These are phyloP conservation scores for Cryptococcus sp. DNA, from an alignment of 1,284 basidiomycete genomes.

Conservation along the genomic window DNA sequence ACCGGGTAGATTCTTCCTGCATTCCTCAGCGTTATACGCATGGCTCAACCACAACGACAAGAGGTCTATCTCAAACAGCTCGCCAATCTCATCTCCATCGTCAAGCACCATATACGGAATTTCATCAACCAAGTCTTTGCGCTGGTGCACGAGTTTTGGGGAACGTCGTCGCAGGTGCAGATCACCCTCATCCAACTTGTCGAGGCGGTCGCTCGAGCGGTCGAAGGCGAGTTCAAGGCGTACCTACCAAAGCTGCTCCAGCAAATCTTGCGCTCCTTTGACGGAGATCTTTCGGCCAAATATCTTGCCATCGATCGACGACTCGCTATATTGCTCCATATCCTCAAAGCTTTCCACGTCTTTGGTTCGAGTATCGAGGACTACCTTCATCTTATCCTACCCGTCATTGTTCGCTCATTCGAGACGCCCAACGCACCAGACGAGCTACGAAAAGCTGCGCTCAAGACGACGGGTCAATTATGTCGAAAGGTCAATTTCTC, in stretches of 20 bases:
- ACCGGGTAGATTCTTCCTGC: slow-evolving; percentile 90
- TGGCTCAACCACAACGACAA: slow-evolving; percentile 69
- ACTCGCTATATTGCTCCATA: slow-evolving; percentile 84
- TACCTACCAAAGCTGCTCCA: slow-evolving; percentile 92
- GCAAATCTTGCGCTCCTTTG: slow-evolving; percentile 80
- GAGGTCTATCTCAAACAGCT: slow-evolving; percentile 96
- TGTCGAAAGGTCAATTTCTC: slow-evolving; percentile 95
- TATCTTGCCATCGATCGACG: slow-evolving; percentile 59
- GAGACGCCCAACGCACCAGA: slow-evolving; percentile 74
- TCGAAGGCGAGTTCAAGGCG: slow-evolving; percentile 97
- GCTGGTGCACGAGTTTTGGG: slow-evolving; percentile 84
- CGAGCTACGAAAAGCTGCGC: slow-evolving; percentile 76
- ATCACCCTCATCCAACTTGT: slow-evolving; percentile 90
- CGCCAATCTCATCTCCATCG: slow-evolving; percentile 90
- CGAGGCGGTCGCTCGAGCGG: slow-evolving; percentile 87
- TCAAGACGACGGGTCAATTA: slow-evolving; percentile 85
- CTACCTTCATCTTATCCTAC: slow-evolving; percentile 93
- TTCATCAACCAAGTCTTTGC: slow-evolving; percentile 77
- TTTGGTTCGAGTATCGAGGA: slow-evolving; percentile 98
- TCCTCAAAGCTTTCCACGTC: slow-evolving; percentile 73
- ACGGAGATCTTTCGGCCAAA: slow-evolving; percentile 59
- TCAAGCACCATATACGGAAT: slow-evolving; percentile 96
- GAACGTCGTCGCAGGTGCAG: slow-evolving; percentile 70
- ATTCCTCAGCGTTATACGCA: slow-evolving; percentile 82
- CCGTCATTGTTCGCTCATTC: slow-evolving; percentile 86